Percentiles rank a stretch among this genome's conserved stretches.
These are phyloP conservation scores for Boletus pseudopeckii DNA, from an alignment of 768 basidiomycete species.

Conservation along the genomic window DNA sequence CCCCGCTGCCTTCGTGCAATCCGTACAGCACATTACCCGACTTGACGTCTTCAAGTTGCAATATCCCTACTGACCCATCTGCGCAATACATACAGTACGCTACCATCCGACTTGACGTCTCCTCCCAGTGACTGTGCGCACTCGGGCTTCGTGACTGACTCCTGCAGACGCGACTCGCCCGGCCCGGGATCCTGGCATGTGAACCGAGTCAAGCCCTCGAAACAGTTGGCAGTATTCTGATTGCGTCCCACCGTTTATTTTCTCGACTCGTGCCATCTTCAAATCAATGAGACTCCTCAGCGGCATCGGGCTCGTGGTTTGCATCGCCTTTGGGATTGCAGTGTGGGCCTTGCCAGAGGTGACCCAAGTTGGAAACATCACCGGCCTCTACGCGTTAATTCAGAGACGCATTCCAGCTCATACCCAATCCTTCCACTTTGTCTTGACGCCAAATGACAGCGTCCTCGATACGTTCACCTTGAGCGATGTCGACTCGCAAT, in stretches of 20 bases:
- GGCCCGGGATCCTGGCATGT: too few relatives aligned
- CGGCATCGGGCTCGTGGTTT: neutral
- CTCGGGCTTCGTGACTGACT: too few relatives aligned
- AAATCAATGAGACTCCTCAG: neutral
- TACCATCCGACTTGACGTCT: too few relatives aligned
- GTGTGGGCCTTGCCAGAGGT: neutral
- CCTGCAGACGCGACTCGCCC: too few relatives aligned
- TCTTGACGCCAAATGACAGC: constrained; percentile 17
- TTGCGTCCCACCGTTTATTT: neutral
- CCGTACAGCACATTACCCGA: too few relatives aligned
- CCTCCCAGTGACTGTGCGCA: too few relatives aligned
- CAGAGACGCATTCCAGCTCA: constrained; percentile 36
- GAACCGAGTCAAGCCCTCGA: neutral
- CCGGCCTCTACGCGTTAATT: constrained; percentile 35
- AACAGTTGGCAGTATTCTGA: neutral
- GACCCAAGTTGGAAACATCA: constrained; percentile 2
- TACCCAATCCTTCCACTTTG: constrained; percentile 31
- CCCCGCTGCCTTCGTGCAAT: too few relatives aligned
- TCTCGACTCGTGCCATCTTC: neutral
- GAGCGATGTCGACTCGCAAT: constrained; percentile 20
- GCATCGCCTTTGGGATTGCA: neutral
- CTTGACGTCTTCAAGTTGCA: too few relatives aligned
- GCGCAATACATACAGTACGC: too few relatives aligned
- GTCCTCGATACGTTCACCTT: constrained; percentile 33
- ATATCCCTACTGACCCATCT: too few relatives aligned